Evolutionary conservation across 2,329 filamentous ascomycete genomes (phyloP).

Genomic region (Pyrenochaeta sp.): DNA sequence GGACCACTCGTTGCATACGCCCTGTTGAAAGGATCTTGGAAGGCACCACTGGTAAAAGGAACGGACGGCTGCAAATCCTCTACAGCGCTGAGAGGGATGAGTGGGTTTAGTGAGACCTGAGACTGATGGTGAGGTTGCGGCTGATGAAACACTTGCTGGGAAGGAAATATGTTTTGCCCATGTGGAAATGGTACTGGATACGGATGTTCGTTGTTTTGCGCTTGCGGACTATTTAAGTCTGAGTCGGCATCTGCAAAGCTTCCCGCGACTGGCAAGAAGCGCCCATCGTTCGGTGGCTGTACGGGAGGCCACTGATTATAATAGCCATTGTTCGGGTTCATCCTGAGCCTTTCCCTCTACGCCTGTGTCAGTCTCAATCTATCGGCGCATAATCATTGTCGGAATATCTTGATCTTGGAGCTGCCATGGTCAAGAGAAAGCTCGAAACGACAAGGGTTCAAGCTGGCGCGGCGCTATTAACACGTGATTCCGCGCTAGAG

Average conservation of each 20-base stretch:
- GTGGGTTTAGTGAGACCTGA: conserved; percentile 27
- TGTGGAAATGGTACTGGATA: conserved; percentile 23
- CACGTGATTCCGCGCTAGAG: conserved; percentile 14
- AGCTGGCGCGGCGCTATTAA: background rate
- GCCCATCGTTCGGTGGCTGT: conserved; percentile 23
- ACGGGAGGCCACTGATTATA: conserved; percentile 32
- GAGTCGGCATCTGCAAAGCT: conserved; percentile 27
- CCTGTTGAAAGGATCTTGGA: conserved; percentile 32
- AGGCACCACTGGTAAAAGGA: conserved; percentile 20
- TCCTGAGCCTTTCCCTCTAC: conserved; percentile 15
- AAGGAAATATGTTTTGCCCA: conserved; percentile 22
- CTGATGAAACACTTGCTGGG: conserved; percentile 27
- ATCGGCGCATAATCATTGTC: conserved; percentile 29
- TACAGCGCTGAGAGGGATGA: conserved; percentile 32
- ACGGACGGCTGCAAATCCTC: conserved; percentile 26
- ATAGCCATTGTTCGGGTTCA: conserved; percentile 32
- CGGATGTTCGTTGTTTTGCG: conserved; percentile 16
- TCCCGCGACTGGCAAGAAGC: conserved; percentile 28
- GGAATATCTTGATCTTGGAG: conserved; percentile 7
- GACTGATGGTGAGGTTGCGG: conserved; percentile 17
- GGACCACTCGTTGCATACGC: conserved; percentile 37
- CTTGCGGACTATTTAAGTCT: conserved; percentile 16
- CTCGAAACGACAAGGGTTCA: conserved; percentile 9
- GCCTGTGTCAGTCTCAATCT: conserved; percentile 16
- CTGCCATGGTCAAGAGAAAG: conserved; percentile 15